phyloP scores from a whole-genome alignment of 75 land plant species.

The Sequoia sempervirens region DNA sequence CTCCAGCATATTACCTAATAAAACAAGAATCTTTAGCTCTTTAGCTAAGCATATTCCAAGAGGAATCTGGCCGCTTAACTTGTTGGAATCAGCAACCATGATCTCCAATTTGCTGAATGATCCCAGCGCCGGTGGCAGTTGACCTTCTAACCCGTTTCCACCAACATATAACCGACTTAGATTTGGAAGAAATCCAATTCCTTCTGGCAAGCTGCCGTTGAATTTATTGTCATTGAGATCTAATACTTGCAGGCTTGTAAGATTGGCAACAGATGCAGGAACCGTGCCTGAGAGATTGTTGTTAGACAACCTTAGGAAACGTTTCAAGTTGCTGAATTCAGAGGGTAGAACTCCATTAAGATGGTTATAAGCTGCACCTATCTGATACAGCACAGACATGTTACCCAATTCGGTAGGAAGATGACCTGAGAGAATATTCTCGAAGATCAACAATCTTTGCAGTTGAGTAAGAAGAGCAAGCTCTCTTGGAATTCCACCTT shows the following conservation, averaged over 20 bases:
- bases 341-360: slow-evolving; percentile 23
- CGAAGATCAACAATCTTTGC: not conserved
- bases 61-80: not conserved
- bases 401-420: not conserved
- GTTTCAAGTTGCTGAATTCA: slow-evolving; percentile 17
- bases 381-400: slow-evolving; percentile 15
- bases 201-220: slow-evolving; percentile 49
- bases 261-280: slow-evolving; percentile 35
- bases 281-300: slow-evolving; percentile 24
- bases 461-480: not conserved
- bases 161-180: slow-evolving; percentile 20
- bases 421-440: not conserved
- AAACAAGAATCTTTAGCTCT: not conserved
- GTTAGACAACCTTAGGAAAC: slow-evolving; percentile 2
- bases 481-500: not conserved
- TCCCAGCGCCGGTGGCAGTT: not conserved
- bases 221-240: slow-evolving; percentile 52
- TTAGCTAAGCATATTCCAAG: not conserved
- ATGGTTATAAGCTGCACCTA: slow-evolving; percentile 44
- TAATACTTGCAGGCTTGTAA: slow-evolving; percentile 19
- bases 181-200: slow-evolving; percentile 28
- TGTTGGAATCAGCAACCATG: not conserved
- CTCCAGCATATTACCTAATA: not conserved
- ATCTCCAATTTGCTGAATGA: not conserved
- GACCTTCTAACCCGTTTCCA: slow-evolving; percentile 24